Percentiles rank a stretch among this genome's conserved stretches.
phyloP scores from a whole-genome alignment of 192 early-diverging fungal species.

The Globomyces pollinis-pini region DNA sequence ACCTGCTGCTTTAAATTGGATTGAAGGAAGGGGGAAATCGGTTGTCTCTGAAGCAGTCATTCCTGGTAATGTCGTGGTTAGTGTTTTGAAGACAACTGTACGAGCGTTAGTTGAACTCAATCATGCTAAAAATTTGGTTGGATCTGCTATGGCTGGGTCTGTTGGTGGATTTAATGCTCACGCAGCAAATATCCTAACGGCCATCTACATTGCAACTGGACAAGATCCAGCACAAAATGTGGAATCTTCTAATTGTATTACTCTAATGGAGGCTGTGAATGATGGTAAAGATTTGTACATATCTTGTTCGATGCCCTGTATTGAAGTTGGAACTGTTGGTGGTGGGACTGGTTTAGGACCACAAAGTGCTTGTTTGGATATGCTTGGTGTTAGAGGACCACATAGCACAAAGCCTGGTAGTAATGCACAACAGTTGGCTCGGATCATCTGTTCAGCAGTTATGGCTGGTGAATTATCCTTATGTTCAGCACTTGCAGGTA shows the following conservation, averaged over 20 bases:
- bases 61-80: slow-evolving; percentile 61
- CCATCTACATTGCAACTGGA: slow-evolving; percentile 83
- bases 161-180: slow-evolving; percentile 92
- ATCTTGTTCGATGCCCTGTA: slow-evolving; percentile 86
- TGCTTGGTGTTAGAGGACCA: slow-evolving; percentile 80
- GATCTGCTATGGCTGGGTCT: slow-evolving; percentile 87
- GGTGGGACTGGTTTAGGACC: slow-evolving; percentile 80
- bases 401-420: slow-evolving; percentile 68
- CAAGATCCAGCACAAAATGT: slow-evolving; percentile 97
- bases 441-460: slow-evolving; percentile 78
- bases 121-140: slow-evolving; percentile 82
- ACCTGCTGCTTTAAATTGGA: slow-evolving; percentile 94
- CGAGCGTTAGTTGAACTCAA: slow-evolving; percentile 71
- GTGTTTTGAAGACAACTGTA: slow-evolving; percentile 81
- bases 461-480: slow-evolving; percentile 90
- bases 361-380: slow-evolving; percentile 79
- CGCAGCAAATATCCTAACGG: slow-evolving; percentile 87
- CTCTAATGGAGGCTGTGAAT: slow-evolving; percentile 84
- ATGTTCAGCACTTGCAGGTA: slow-evolving; percentile 76
- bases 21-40: slow-evolving; percentile 92
- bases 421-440: slow-evolving; percentile 78
- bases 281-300: slow-evolving; percentile 72
- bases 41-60: slow-evolving; percentile 81
- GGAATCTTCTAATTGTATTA: slow-evolving; percentile 87
- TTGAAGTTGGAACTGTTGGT: slow-evolving; percentile 91